These are phyloP conservation scores for Mortierella sp. DNA, from an alignment of 371 early-diverging fungal genomes.

Conservation along the genomic window DNA sequence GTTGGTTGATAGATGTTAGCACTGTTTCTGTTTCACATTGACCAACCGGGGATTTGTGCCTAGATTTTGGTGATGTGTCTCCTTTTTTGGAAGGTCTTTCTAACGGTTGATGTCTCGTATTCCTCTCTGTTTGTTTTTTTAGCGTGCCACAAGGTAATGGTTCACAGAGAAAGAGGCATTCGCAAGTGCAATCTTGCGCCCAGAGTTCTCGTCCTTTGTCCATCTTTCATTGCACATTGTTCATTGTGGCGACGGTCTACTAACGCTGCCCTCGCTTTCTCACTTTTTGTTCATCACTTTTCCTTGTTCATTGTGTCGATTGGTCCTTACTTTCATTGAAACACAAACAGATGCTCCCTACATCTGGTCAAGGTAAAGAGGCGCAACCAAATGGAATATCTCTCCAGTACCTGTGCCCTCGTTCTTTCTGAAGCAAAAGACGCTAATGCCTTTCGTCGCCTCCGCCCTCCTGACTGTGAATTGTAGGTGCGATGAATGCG, in stretches of 20 bases:
- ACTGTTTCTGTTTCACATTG: neutral
- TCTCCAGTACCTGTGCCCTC: neutral
- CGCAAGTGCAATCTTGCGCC: neutral
- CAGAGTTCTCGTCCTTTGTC: too few relatives aligned
- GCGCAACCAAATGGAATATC: neutral
- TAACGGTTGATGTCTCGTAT: neutral
- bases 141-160: constrained; percentile 33
- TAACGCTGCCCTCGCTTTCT: neutral
- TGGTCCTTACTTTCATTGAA: neutral
- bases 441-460: neutral
- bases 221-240: neutral
- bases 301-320: neutral
- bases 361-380: constrained; percentile 2
- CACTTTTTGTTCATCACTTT: neutral
- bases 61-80: neutral
- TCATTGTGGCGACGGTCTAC: neutral
- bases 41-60: neutral
- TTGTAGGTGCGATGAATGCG: constrained; percentile 26
- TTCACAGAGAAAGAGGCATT: neutral
- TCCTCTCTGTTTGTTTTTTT: neutral
- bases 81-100: constrained; percentile 5
- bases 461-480: neutral
- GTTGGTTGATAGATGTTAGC: neutral
- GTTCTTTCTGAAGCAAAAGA: neutral
- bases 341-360: neutral